Evolutionary conservation across 345 rosid genomes (phyloP).

Genomic region (Hibiscus syriacus): DNA sequence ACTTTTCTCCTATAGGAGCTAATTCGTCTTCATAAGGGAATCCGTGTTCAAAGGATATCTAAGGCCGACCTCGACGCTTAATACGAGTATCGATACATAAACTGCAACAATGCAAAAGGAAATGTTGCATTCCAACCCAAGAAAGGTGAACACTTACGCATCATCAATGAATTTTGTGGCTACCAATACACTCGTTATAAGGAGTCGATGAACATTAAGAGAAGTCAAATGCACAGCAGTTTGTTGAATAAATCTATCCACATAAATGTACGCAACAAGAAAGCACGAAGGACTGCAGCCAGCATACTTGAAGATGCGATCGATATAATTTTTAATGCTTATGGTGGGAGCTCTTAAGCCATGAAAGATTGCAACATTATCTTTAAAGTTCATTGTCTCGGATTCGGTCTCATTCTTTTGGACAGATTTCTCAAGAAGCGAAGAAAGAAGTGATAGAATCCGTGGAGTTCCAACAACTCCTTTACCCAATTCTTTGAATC

Average conservation of each 20-base stretch:
- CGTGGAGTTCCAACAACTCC: not conserved
- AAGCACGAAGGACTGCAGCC: not conserved
- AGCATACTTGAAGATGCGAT: not conserved
- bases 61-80: not conserved
- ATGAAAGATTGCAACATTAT: not conserved
- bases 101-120: too few relatives aligned
- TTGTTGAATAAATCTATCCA: not conserved
- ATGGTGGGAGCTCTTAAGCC: not conserved
- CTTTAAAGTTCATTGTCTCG: not conserved
- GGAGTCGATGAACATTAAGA: not conserved
- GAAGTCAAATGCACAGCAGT: not conserved
- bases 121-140: too few relatives aligned
- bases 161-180: not conserved
- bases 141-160: not conserved
- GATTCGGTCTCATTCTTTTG: not conserved
- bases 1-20: not conserved
- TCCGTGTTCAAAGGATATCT: not conserved
- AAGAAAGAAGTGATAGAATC: not conserved
- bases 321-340: not conserved
- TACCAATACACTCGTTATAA: not conserved
- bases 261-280: not conserved
- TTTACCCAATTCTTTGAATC: not conserved
- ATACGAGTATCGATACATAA: not conserved
- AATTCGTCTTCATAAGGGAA: not conserved
- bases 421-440: not conserved